Evolutionary conservation across 371 early-diverging fungal genomes (phyloP), one percentile per base, ranked within the genome.

Genomic region (Dichotomocladium elegans): DNA sequence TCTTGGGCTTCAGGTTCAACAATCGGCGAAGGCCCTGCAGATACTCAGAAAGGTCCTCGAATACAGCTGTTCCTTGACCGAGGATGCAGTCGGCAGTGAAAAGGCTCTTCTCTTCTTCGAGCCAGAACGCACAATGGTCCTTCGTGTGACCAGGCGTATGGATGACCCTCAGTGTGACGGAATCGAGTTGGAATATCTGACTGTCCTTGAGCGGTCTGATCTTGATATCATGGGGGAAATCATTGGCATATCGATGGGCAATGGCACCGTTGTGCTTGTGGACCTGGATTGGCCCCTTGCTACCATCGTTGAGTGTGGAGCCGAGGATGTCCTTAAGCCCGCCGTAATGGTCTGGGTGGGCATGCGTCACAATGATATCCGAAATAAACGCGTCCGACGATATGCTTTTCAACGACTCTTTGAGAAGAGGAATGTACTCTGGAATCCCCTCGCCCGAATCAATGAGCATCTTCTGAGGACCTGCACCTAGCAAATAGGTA

Each of bases 11-110:
- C 1, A 74, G 12, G 0, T 41, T 60, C 29, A 77, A 48, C 17
- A 91, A 57, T 4, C 63, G 55, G 11, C 66, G 41, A 11, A 95
- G 63, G 1, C 90, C 86, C 3, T 64, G 45, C 52, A 95, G 71
- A 57, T 92, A 92, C 5, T 66, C 68, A 3, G 60, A 55, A 25
- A 95, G 70, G 43, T 91, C 78, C 28, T 89, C 84, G 74, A 94
- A 94, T 4, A 89, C 81, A 4, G 91, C 79, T 0, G 89, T 83
- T 0, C 93, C 92, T 41, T 91, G 86, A 0, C 96, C 96, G 45
- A 95, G 68, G 0, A 94, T 80, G 55, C 83, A 84, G 60, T 95
- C 96, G 0, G 91, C 94, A 1, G 89, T 83, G 34, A 94, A 89
- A 3, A 94, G 33, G 10, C 77, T 78, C 17, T 80, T 51, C 47